Percentiles rank a stretch among this genome's conserved stretches.
phyloP scores from a whole-genome alignment of 2,329 filamentous ascomycete species.

The Celoporthe dispersa region DNA sequence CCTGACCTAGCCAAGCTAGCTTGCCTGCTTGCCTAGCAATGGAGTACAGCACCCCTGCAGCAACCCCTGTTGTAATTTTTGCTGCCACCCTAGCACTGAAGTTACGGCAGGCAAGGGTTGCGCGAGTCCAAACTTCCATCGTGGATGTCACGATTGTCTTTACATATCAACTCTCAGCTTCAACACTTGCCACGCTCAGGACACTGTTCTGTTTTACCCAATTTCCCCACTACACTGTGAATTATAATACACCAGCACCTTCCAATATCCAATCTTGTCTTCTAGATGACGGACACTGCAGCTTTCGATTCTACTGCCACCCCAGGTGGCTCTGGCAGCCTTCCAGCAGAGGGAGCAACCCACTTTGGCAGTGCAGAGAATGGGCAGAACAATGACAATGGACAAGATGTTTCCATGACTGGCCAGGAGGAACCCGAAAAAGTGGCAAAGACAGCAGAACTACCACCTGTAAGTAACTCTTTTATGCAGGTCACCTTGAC shows the following conservation, averaged over 20 bases:
- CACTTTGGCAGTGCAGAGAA: slow-evolving; percentile 4
- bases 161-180: background rate
- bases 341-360: background rate
- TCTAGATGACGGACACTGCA: slow-evolving; percentile 21
- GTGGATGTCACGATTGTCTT: background rate
- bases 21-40: background rate
- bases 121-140: background rate
- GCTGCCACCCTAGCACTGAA: background rate
- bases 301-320: slow-evolving; percentile 12
- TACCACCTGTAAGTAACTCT: slow-evolving; percentile 12
- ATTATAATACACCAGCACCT: background rate
- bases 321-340: slow-evolving; percentile 5
- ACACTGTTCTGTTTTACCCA: no score
- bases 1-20: background rate
- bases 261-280: background rate
- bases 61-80: background rate
- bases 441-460: slow-evolving; percentile 8
- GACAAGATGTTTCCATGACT: slow-evolving; percentile 22
- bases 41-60: background rate
- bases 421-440: slow-evolving; percentile 22
- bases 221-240: background rate
- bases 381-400: slow-evolving; percentile 7
- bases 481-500: background rate
- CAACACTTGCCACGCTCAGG: background rate
- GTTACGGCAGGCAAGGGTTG: background rate